A percentile compares a stretch with the other conserved stretches of the same genome.
These are phyloP conservation scores for Cercospora canescens DNA, from an alignment of 2,329 filamentous ascomycete genomes.

Conservation along the genomic window DNA sequence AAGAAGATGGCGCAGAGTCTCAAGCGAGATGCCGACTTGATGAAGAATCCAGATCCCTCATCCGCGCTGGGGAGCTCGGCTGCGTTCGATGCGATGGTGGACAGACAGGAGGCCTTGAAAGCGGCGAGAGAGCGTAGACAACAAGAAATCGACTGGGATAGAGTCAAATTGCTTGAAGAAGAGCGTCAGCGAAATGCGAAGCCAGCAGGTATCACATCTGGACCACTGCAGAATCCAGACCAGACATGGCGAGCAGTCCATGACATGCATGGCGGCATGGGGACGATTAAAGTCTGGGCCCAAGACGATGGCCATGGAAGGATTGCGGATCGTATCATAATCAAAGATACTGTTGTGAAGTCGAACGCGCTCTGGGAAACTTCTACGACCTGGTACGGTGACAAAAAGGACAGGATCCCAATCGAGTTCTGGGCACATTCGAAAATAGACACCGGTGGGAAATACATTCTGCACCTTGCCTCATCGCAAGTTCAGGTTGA, in stretches of 20 bases:
- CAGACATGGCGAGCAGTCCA: neutral
- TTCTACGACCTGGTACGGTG: constrained; percentile 8
- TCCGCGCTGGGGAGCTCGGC: neutral
- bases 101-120: neutral
- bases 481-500: neutral
- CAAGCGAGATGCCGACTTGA: neutral
- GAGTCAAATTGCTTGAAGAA: neutral
- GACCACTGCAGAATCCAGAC: neutral
- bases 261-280: constrained; percentile 6
- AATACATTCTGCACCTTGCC: neutral
- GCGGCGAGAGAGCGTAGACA: neutral
- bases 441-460: neutral
- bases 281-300: neutral
- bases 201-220: neutral
- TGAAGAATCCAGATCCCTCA: neutral
- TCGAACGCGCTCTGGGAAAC: neutral
- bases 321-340: constrained; percentile 5
- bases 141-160: neutral
- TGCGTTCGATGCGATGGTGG: neutral
- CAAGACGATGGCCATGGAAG: neutral
- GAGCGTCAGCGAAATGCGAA: neutral
- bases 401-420: neutral
- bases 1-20: neutral
- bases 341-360: constrained; percentile 5
- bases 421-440: constrained; percentile 10